Evolutionary conservation across 192 early-diverging fungal genomes (phyloP).

Genomic region (Coemansia guatemalensis): DNA sequence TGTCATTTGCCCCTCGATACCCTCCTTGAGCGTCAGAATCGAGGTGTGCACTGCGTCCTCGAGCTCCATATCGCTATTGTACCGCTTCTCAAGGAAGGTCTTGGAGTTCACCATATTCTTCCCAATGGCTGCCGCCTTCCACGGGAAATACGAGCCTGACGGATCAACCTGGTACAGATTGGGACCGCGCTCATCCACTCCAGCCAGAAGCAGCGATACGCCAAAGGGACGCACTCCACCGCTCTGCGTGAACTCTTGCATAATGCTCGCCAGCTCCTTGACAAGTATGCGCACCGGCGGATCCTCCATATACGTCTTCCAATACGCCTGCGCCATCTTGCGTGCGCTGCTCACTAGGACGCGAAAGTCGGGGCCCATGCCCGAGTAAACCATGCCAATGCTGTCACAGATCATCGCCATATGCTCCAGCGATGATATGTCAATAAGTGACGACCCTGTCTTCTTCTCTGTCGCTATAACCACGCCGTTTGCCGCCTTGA

Average conservation of each 20-base stretch:
- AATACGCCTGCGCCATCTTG: conserved; percentile 96
- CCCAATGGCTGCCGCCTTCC: conserved; percentile 98
- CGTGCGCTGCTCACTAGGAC: conserved; percentile 93
- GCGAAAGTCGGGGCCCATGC: conserved; percentile 98
- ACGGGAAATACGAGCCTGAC: conserved; percentile 96
- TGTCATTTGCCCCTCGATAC: conserved; percentile 99
- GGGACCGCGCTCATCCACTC: conserved; percentile 89
- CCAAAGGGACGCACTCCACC: conserved; percentile 99
- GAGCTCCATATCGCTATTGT: conserved; percentile 87
- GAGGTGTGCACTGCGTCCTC: conserved; percentile 99
- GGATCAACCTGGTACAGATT: conserved; percentile 99
- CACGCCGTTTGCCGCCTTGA: conserved; percentile 96
- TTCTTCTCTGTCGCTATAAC: conserved; percentile 99
- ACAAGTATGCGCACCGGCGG: conserved; percentile 95
- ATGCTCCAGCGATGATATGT: conserved; percentile 89
- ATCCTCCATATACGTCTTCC: conserved; percentile 89
- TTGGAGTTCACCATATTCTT: conserved; percentile 99
- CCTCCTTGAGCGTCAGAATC: conserved; percentile 98
- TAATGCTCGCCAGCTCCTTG: conserved; percentile 93
- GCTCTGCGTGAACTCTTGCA: conserved; percentile 99
- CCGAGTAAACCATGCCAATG: conserved; percentile 98
- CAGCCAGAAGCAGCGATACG: conserved; percentile 94
- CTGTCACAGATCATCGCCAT: conserved; percentile 86
- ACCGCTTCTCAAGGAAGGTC: conserved; percentile 98
- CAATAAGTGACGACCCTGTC: conserved; percentile 86